phyloP scores from a whole-genome alignment of 768 basidiomycete genomes.

The Nevesoporus exiguus region DNA sequence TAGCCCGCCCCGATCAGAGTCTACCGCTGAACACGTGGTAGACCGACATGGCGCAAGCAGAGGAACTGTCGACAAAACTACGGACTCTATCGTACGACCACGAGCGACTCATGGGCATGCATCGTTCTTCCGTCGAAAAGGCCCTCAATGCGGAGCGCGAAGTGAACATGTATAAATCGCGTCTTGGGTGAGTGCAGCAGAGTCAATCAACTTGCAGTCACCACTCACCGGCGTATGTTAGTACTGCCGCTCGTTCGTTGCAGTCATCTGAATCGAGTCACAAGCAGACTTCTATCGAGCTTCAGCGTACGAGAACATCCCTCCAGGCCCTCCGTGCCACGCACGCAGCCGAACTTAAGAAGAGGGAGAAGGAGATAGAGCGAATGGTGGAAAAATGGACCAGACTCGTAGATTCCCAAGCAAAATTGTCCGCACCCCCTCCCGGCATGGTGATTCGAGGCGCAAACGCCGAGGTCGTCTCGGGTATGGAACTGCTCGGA shows the following conservation, averaged over 20 bases:
- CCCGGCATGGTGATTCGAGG: conserved; percentile 51
- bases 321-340: conserved; percentile 68
- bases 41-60: conserved; percentile 78
- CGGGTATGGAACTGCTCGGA: conserved; percentile 43
- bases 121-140: conserved; percentile 54
- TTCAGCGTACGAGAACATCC: conserved; percentile 67
- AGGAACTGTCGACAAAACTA: conserved; percentile 69
- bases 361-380: conserved; percentile 78
- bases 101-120: conserved; percentile 67
- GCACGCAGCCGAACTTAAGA: conserved; percentile 70
- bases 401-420: conserved; percentile 65
- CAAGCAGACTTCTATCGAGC: conserved; percentile 65
- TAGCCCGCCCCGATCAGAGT: not conserved
- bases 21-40: conserved; percentile 26
- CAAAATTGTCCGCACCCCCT: conserved; percentile 46
- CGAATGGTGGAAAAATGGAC: conserved; percentile 71
- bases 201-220: not conserved
- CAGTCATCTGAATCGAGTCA: conserved; percentile 61
- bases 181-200: conserved; percentile 55
- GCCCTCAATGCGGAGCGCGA: conserved; percentile 78
- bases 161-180: conserved; percentile 66
- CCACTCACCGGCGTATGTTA: conserved; percentile 25
- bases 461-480: conserved; percentile 47
- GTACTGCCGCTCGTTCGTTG: conserved; percentile 50
- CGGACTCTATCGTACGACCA: conserved; percentile 79